These are phyloP conservation scores for Tribonema minus DNA, from an alignment of 108 stramenopile genomes.

Conservation along the genomic window DNA sequence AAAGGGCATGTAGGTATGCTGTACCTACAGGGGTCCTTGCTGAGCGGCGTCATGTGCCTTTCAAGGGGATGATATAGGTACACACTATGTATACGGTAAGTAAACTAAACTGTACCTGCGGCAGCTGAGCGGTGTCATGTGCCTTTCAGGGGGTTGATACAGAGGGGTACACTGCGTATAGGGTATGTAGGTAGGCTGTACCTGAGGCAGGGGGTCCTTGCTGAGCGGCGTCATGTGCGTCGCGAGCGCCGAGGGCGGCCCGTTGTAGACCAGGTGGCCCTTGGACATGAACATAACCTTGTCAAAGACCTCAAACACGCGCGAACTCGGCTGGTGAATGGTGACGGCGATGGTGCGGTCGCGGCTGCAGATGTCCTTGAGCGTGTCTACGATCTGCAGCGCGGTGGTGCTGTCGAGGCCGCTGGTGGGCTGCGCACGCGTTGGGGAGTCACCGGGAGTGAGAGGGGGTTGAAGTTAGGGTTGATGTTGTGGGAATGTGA, in stretches of 20 bases:
- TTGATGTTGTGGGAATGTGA: no score
- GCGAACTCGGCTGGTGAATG: slow-evolving; percentile 64
- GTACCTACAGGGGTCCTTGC: slow-evolving; percentile 4
- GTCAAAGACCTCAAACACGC: slow-evolving; percentile 60
- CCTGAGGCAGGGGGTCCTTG: slow-evolving; percentile 12
- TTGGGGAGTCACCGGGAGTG: no score
- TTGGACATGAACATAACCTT: slow-evolving; percentile 57
- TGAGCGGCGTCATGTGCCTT: not conserved
- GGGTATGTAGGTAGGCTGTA: no score
- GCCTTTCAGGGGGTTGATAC: not conserved
- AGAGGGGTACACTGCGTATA: no score
- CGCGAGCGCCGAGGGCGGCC: not conserved
- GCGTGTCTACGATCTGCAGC: slow-evolving; percentile 18
- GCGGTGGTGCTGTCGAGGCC: slow-evolving; percentile 19
- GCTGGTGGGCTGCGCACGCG: no score
- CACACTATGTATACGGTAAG: no score
- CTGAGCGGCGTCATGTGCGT: not conserved
- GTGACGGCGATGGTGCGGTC: slow-evolving; percentile 49
- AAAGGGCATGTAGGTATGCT: no score
- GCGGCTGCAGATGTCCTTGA: slow-evolving; percentile 5
- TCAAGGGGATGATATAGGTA: no score
- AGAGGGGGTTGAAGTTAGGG: no score
- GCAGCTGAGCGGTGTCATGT: not conserved
- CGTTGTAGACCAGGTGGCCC: slow-evolving; percentile 31
- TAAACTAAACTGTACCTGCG: no score